Evolutionary conservation across 23 red algal species (phyloP).

Genomic region (Gracilaria caudata): DNA sequence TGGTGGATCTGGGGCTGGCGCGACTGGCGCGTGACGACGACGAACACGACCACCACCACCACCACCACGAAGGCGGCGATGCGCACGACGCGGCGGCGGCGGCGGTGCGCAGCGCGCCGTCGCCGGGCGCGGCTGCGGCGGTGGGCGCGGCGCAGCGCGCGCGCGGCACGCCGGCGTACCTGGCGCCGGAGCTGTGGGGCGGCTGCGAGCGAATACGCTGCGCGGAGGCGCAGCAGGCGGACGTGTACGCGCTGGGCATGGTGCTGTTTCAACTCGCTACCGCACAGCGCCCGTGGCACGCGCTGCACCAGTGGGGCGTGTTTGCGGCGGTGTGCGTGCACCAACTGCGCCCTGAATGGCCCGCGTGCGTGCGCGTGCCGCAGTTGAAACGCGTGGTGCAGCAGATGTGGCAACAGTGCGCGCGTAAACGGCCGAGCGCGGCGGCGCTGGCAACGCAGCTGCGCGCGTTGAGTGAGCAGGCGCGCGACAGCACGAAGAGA

Average conservation of each 20-base stretch:
- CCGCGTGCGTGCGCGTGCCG: slow-evolving; percentile 19
- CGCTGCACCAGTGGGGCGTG: slow-evolving; percentile 13
- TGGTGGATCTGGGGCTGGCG: slow-evolving; percentile 60
- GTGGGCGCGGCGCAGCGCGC: neutral
- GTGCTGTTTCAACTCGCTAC: slow-evolving; percentile 61
- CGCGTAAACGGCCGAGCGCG: slow-evolving; percentile 9
- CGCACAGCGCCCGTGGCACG: slow-evolving; percentile 17
- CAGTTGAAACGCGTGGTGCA: slow-evolving; percentile 33
- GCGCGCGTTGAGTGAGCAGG: neutral
- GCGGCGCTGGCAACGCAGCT: slow-evolving; percentile 34
- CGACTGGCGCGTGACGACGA: slow-evolving; percentile 1
- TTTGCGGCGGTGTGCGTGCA: slow-evolving; percentile 21
- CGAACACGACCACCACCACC: slow-evolving; percentile 12
- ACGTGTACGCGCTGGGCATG: slow-evolving; percentile 70
- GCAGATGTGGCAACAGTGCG: slow-evolving; percentile 42
- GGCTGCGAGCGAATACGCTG: slow-evolving; percentile 5
- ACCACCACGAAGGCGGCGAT: neutral
- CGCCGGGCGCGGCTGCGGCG: neutral
- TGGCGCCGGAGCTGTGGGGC: slow-evolving; percentile 58
- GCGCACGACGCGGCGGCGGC: neutral
- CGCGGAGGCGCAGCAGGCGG: slow-evolving; percentile 35
- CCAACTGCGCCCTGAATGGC: slow-evolving; percentile 19
- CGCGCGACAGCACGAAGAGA: too few relatives aligned
- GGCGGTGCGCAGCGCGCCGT: neutral
- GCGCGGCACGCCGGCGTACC: slow-evolving; percentile 59